These are phyloP conservation scores for Metschnikowia similis DNA, from an alignment of 805 yeast genomes.

Conservation along the genomic window DNA sequence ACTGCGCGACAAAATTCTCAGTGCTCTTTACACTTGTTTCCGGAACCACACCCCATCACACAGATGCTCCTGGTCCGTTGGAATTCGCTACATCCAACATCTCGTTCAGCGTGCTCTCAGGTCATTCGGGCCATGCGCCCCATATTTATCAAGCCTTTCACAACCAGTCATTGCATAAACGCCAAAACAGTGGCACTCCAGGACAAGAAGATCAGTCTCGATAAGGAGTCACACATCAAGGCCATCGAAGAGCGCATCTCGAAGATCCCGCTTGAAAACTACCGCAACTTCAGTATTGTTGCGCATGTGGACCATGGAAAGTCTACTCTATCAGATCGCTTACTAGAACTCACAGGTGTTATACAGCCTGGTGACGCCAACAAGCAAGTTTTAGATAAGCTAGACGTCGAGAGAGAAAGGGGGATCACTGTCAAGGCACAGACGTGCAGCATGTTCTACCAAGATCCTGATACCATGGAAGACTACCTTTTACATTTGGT, in stretches of 20 bases:
- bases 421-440: constrained; percentile 98
- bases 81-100: neutral
- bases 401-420: constrained; percentile 93
- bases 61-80: neutral
- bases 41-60: neutral
- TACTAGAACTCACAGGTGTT: constrained; percentile 85
- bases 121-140: neutral
- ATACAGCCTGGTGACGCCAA: constrained; percentile 64
- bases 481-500: constrained; percentile 87
- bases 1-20: constrained; percentile 3
- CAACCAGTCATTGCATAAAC: neutral
- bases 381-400: constrained; percentile 81
- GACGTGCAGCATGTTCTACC: constrained; percentile 89
- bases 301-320: constrained; percentile 94
- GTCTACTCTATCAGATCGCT: constrained; percentile 83
- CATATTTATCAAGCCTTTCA: neutral
- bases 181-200: constrained; percentile 17
- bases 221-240: constrained; percentile 31
- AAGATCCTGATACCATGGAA: constrained; percentile 47
- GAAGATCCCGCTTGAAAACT: constrained; percentile 77
- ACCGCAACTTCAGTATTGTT: constrained; percentile 87
- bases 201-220: constrained; percentile 26
- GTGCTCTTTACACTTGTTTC: neutral
- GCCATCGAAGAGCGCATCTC: constrained; percentile 54
- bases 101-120: neutral